Percentiles rank a stretch among this genome's conserved stretches.
phyloP scores from a whole-genome alignment of 305 asterid genomes.

The Fraxinus velutina region DNA sequence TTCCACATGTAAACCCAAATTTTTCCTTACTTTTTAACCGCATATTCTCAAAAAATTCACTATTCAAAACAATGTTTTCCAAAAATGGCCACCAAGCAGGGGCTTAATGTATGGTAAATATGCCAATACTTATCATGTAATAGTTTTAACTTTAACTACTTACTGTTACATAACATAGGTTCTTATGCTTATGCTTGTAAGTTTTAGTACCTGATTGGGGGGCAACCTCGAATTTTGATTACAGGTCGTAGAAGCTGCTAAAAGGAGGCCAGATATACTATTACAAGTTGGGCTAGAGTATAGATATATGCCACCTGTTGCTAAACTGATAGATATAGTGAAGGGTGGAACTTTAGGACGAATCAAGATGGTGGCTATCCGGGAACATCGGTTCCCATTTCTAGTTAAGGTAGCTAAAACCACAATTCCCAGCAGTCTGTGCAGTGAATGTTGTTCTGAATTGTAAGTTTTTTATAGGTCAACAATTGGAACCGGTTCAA shows the following conservation, averaged over 20 bases:
- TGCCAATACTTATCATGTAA: background rate
- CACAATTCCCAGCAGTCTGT: constrained; percentile 13
- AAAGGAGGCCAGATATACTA: constrained; percentile 60
- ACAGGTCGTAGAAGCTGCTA: constrained; percentile 78
- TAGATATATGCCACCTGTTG: constrained; percentile 96
- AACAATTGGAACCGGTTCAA: constrained; percentile 94
- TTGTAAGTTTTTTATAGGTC: constrained; percentile 41
- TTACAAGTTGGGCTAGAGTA: constrained; percentile 94
- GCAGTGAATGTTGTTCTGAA: constrained; percentile 15
- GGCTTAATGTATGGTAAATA: background rate
- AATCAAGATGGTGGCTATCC: constrained; percentile 82
- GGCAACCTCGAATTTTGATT: background rate
- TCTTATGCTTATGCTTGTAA: background rate
- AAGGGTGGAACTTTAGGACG: constrained; percentile 64
- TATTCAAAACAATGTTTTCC: no score
- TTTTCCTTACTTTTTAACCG: no score
- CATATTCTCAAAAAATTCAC: no score
- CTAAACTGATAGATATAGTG: constrained; percentile 74
- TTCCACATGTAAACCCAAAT: no score
- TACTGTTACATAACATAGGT: background rate
- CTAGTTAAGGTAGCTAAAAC: constrained; percentile 63
- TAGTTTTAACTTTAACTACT: background rate
- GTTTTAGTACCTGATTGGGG: background rate
- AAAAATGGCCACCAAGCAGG: background rate
- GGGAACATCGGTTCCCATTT: constrained; percentile 96